phyloP scores from a whole-genome alignment of 371 early-diverging fungal species.

The Dichotomocladium elegans region DNA sequence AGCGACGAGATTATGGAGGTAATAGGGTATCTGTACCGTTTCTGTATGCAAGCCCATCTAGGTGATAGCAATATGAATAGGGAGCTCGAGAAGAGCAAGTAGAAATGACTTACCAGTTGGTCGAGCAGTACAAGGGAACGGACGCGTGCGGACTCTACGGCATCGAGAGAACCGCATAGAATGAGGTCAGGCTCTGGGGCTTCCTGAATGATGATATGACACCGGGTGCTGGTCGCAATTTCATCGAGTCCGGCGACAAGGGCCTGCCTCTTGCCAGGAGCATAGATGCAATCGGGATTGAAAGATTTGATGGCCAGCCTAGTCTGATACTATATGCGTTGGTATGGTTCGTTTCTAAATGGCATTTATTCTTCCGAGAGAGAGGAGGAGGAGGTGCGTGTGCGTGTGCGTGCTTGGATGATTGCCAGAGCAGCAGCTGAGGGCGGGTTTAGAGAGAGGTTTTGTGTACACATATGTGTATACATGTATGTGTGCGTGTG shows the following conservation, averaged over 20 bases:
- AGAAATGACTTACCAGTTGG: slow-evolving; percentile 27
- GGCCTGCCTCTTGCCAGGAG: not conserved
- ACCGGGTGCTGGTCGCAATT: slow-evolving; percentile 5
- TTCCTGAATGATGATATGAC: slow-evolving; percentile 2
- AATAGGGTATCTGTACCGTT: slow-evolving; percentile 19
- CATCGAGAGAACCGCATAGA: slow-evolving; percentile 23
- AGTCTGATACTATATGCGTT: not conserved
- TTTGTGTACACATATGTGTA: too few relatives aligned
- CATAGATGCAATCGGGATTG: slow-evolving; percentile 8
- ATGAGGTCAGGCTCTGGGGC: slow-evolving; percentile 11
- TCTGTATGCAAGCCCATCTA: slow-evolving; percentile 20
- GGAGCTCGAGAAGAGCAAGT: not conserved
- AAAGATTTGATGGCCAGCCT: slow-evolving; percentile 7
- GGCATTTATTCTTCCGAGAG: slow-evolving; percentile 5
- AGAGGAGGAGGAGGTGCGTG: too few relatives aligned
- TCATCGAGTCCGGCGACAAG: slow-evolving; percentile 5
- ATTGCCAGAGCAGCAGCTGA: too few relatives aligned
- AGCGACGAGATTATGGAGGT: slow-evolving; percentile 52
- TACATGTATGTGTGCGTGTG: too few relatives aligned
- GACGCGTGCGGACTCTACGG: slow-evolving; percentile 25
- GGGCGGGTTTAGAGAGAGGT: too few relatives aligned
- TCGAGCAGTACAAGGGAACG: slow-evolving; percentile 30
- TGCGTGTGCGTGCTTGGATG: too few relatives aligned
- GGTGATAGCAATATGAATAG: not conserved
- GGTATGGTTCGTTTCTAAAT: slow-evolving; percentile 3